Conservation (phyloP, 441 rosid genomes). For the Hura crepitans region DNA sequence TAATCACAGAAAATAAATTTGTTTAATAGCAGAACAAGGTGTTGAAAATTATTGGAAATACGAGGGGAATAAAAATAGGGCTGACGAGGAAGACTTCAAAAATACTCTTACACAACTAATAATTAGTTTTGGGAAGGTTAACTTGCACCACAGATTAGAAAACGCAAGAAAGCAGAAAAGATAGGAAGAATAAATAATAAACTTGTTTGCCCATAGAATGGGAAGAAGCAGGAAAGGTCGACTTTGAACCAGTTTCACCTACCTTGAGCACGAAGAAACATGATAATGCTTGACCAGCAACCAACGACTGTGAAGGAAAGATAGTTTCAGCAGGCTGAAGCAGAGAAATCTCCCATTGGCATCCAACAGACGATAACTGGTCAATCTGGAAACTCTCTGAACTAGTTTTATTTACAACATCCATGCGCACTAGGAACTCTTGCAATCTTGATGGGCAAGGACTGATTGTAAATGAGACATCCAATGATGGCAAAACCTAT, state of each 20-base stretch:
- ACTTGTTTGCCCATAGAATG: neutral
- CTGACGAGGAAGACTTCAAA: neutral
- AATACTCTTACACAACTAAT: neutral
- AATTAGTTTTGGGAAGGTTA: neutral
- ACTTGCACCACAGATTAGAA: neutral
- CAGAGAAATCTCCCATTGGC: conserved; percentile 77
- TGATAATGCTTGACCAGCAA: conserved; percentile 78
- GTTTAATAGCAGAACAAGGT: neutral
- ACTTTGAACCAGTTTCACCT: neutral
- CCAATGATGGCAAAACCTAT: conserved; percentile 86
- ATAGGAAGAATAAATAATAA: neutral
- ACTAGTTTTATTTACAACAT: conserved; percentile 66
- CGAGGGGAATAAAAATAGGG: neutral
- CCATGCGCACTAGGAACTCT: conserved; percentile 88
- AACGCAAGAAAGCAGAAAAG: neutral
- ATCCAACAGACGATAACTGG: conserved; percentile 78
- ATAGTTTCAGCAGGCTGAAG: conserved; percentile 66
- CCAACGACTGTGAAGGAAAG: conserved; percentile 57
- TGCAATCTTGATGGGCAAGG: conserved; percentile 80
- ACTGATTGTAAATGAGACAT: conserved; percentile 71
- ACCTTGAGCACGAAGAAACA: conserved; percentile 90
- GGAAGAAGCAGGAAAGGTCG: neutral
- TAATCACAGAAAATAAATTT: neutral
- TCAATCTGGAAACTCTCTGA: conserved; percentile 65
- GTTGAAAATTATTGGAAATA: neutral